phyloP scores from a whole-genome alignment of 176 grass and related monocot genomes.

The Bolboschoenus planiculmis region DNA sequence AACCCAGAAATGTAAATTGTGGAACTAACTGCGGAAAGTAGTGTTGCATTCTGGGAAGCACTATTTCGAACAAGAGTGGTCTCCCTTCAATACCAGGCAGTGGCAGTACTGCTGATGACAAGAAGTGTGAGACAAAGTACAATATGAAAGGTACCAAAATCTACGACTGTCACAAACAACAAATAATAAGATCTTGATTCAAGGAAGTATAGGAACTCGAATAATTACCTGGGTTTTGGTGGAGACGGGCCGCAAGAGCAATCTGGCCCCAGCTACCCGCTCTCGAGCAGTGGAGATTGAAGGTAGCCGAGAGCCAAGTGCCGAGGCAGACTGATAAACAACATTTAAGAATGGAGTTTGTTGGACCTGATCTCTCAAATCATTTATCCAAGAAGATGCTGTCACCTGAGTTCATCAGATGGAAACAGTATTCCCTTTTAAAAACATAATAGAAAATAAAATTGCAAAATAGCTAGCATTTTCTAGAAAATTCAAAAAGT shows the following conservation, averaged over 20 bases:
- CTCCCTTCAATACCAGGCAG: neutral
- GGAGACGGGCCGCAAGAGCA: conserved; percentile 74
- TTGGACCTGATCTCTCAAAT: conserved; percentile 93
- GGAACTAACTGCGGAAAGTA: neutral
- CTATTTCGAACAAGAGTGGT: neutral
- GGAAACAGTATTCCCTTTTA: neutral
- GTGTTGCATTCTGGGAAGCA: neutral
- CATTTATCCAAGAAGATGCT: conserved; percentile 98
- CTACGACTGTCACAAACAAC: neutral
- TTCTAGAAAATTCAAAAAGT: conserved; percentile 3
- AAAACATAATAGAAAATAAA: neutral
- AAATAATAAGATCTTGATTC: neutral
- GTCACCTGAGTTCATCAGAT: conserved; percentile 50
- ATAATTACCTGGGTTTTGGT: conserved; percentile 80
- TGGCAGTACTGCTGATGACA: neutral
- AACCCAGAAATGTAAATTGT: neutral
- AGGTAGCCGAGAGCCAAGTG: conserved; percentile 68
- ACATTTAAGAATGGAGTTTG: conserved; percentile 87
- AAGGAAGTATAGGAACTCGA: neutral
- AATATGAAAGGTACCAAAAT: neutral
- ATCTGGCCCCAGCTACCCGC: conserved; percentile 76
- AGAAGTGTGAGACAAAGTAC: neutral
- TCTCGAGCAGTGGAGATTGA: conserved; percentile 86
- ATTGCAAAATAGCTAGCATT: neutral
- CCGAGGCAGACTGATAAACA: conserved; percentile 94